Evolutionary conservation across 2,329 filamentous ascomycete genomes (phyloP).

Genomic region (Ophiostoma ips): DNA sequence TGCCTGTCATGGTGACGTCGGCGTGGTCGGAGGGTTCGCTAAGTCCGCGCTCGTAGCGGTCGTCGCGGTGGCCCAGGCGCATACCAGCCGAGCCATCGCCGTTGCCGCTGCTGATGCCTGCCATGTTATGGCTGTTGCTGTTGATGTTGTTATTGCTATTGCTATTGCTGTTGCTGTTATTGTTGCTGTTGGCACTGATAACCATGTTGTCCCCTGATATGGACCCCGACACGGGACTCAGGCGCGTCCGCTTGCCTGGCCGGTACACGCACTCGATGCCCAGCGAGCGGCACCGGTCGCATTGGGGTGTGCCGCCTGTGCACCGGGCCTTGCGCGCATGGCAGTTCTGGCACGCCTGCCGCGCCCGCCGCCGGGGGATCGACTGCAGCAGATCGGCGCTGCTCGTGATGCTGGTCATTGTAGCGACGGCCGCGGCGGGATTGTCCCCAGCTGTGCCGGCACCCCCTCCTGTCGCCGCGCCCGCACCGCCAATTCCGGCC

Average conservation of each 20-base stretch:
- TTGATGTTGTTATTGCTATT: background rate
- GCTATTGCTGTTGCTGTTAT: background rate
- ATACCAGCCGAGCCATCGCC: slow-evolving; percentile 14
- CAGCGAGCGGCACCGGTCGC: slow-evolving; percentile 37
- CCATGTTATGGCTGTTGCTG: background rate
- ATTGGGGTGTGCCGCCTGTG: slow-evolving; percentile 41
- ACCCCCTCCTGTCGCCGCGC: too few species aligned
- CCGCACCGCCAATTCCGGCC: background rate
- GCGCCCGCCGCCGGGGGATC: slow-evolving; percentile 38
- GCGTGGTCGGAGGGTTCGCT: slow-evolving; percentile 15
- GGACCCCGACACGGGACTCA: slow-evolving; percentile 8
- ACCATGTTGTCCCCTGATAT: background rate
- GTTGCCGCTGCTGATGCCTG: slow-evolving; percentile 10
- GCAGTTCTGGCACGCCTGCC: slow-evolving; percentile 43
- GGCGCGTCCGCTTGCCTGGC: slow-evolving; percentile 28
- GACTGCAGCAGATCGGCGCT: slow-evolving; percentile 20
- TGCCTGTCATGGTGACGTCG: slow-evolving; percentile 1
- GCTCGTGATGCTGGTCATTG: background rate
- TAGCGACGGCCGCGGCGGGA: background rate
- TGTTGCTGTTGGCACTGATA: too few species aligned
- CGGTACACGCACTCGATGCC: slow-evolving; percentile 43
- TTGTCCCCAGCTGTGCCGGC: background rate
- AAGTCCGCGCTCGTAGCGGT: slow-evolving; percentile 17
- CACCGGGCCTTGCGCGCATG: slow-evolving; percentile 45
- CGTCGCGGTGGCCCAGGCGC: background rate